Percentiles rank a stretch among this genome's conserved stretches.
These are phyloP conservation scores for Rhodamnia rubescens DNA, from an alignment of 345 rosid genomes.

Conservation along the genomic window DNA sequence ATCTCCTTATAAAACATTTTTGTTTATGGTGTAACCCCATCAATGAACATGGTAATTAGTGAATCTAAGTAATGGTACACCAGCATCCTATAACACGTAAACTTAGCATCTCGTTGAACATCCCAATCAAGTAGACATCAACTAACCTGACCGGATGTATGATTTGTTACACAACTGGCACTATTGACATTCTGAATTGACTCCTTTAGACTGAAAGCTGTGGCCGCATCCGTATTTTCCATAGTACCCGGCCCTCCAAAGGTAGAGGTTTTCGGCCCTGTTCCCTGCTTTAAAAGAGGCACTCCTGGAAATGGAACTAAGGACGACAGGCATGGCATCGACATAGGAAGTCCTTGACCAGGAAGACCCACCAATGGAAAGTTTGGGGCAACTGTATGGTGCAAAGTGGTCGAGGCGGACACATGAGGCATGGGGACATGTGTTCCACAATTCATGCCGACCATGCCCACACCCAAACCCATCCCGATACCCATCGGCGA, in stretches of 20 bases:
- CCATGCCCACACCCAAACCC: constrained; percentile 61
- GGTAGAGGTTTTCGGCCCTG: constrained; percentile 8
- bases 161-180: constrained; percentile 16
- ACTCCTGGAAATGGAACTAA: constrained; percentile 25
- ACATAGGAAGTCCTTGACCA: constrained; percentile 37
- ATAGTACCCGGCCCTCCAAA: constrained; percentile 12
- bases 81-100: background rate
- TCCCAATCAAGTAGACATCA: background rate
- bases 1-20: background rate
- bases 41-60: background rate
- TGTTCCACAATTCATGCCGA: constrained; percentile 37
- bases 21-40: background rate
- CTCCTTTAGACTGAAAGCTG: constrained; percentile 29
- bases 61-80: background rate
- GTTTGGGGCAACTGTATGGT: constrained; percentile 28
- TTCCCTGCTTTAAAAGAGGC: constrained; percentile 18
- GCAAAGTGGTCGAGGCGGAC: constrained; percentile 3
- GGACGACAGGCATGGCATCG: constrained; percentile 25
- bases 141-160: constrained; percentile 9
- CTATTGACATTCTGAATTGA: constrained; percentile 16
- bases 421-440: constrained; percentile 35
- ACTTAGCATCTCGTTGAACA: background rate
- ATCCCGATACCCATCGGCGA: constrained; percentile 42
- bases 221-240: constrained; percentile 28
- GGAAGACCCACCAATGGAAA: constrained; percentile 31